phyloP scores from a whole-genome alignment of 441 rosid genomes.

The Erysimum pusillum region DNA sequence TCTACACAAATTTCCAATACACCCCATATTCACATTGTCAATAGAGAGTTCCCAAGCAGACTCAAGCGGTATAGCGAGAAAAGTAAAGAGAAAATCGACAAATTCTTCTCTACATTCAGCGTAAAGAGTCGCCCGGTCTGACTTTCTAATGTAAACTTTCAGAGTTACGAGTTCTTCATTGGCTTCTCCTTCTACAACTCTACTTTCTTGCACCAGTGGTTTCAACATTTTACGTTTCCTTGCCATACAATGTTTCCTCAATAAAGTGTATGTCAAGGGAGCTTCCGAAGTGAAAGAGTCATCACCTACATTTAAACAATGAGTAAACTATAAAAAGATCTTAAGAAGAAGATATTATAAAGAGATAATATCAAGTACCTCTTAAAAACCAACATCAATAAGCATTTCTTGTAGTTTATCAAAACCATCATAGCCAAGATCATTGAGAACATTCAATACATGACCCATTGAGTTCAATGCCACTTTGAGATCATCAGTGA shows the following conservation, averaged over 20 bases:
- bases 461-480: slow-evolving; percentile 21
- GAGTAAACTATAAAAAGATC: too few species aligned
- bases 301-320: slow-evolving; percentile 9
- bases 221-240: neutral
- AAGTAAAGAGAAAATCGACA: slow-evolving; percentile 34
- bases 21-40: slow-evolving; percentile 11
- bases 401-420: slow-evolving; percentile 23
- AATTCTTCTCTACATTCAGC: slow-evolving; percentile 41
- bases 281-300: slow-evolving; percentile 25
- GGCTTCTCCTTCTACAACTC: neutral
- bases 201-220: slow-evolving; percentile 1
- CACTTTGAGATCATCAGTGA: slow-evolving; percentile 40
- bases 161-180: neutral
- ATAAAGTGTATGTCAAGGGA: slow-evolving; percentile 33
- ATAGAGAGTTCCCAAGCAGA: slow-evolving; percentile 22
- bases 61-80: slow-evolving; percentile 39
- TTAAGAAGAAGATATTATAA: neutral
- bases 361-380: slow-evolving; percentile 2
- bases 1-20: slow-evolving; percentile 10
- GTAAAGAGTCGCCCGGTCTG: neutral
- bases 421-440: slow-evolving; percentile 30
- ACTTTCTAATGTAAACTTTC: slow-evolving; percentile 26
- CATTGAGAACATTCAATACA: slow-evolving; percentile 32
- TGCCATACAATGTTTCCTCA: slow-evolving; percentile 20
- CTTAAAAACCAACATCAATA: slow-evolving; percentile 29